A percentile compares a stretch with the other conserved stretches of the same genome.
Evolutionary conservation across 2,329 filamentous ascomycete species (phyloP).

Genomic region (Pseudogymnoascus verrucosus): DNA sequence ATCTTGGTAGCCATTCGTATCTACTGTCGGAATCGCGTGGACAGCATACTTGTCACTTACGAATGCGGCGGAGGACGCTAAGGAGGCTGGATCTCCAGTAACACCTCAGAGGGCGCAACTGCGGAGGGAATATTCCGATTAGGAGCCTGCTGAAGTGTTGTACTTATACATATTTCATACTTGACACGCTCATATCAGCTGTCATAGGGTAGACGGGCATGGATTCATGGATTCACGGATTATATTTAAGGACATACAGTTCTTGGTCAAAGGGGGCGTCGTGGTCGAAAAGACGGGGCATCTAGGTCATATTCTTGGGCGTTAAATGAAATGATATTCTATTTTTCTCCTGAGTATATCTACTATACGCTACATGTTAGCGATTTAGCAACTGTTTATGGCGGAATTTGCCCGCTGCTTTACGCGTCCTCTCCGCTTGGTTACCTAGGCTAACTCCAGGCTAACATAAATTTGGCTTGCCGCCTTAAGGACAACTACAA

Average conservation of each 20-base stretch:
- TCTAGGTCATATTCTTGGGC: not conserved
- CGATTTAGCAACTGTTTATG: not conserved
- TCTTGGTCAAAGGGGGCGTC: conserved; percentile 1
- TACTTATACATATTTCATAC: not conserved
- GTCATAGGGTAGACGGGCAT: not conserved
- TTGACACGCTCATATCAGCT: not conserved
- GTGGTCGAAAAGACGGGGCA: not conserved
- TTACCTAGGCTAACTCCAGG: not conserved
- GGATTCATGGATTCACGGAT: not conserved
- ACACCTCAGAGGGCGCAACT: not conserved
- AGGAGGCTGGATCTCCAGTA: conserved; percentile 15
- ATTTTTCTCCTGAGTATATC: not conserved
- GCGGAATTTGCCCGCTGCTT: not conserved
- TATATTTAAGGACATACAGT: not conserved
- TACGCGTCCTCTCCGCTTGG: not conserved
- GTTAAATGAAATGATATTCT: not conserved
- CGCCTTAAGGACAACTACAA: not conserved
- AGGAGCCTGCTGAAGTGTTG: not conserved
- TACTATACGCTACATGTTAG: not conserved
- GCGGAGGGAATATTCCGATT: not conserved
- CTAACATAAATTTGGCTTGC: not conserved
- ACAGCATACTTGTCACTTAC: conserved; percentile 91
- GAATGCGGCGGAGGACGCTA: conserved; percentile 62
- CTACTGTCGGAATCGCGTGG: conserved; percentile 92
- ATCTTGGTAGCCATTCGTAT: conserved; percentile 76